These are phyloP conservation scores for Cicer pinnatifidum DNA, from an alignment of 306 rosid species.

Conservation along the genomic window DNA sequence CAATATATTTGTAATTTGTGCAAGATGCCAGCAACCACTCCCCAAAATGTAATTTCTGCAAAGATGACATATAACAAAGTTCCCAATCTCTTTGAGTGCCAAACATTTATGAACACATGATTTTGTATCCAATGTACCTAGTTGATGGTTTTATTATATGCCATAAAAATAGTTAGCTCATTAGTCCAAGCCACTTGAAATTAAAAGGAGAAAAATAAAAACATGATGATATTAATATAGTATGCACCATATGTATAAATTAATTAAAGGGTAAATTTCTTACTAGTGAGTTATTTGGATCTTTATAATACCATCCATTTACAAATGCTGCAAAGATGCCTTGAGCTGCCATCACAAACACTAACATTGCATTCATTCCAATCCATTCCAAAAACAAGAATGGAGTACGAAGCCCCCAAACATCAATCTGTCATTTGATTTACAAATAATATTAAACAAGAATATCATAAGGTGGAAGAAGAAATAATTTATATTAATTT, in stretches of 20 bases:
- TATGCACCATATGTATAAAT: background rate
- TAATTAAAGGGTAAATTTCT: conserved; percentile 27
- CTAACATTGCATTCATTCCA: conserved; percentile 94
- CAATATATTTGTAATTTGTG: conserved; percentile 78
- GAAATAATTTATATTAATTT: background rate
- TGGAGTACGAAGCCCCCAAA: conserved; percentile 73
- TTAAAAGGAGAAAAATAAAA: background rate
- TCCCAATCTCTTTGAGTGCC: conserved; percentile 76
- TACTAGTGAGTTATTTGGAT: conserved; percentile 57
- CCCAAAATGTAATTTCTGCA: conserved; percentile 79
- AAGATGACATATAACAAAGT: conserved; percentile 75
- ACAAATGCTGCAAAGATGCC: conserved; percentile 88
- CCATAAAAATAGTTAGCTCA: conserved; percentile 35
- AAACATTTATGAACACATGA: conserved; percentile 68
- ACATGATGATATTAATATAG: background rate
- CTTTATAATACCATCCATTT: conserved; percentile 78
- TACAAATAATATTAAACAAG: background rate
- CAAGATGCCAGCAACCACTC: conserved; percentile 69
- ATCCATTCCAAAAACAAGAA: conserved; percentile 87
- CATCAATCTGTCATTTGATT: conserved; percentile 63
- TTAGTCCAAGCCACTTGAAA: background rate
- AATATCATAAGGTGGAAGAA: background rate
- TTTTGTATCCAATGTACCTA: conserved; percentile 76
- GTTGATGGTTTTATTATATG: background rate
- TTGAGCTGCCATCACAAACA: conserved; percentile 84